Conservation (phyloP, 805 yeast genomes). For the Pichia kluyveri region DNA sequence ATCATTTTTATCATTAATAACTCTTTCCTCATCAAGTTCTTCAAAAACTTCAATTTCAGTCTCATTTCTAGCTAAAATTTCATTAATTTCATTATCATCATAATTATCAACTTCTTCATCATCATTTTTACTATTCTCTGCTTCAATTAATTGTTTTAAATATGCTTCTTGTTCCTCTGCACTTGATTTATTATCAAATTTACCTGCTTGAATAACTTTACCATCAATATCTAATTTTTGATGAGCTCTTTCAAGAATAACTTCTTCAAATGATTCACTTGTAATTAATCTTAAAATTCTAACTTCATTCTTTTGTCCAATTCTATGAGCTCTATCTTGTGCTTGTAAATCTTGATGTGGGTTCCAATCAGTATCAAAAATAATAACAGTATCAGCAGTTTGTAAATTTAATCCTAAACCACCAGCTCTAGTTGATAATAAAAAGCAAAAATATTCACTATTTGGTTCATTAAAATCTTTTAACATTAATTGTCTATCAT, state of each 20-base stretch:
- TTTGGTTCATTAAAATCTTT: slow-evolving; percentile 66
- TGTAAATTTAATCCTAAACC: slow-evolving; percentile 81
- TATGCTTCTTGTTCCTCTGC: slow-evolving; percentile 83
- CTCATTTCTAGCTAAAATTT: slow-evolving; percentile 60
- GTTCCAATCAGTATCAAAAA: slow-evolving; percentile 86
- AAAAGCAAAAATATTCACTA: slow-evolving; percentile 71
- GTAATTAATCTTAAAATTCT: slow-evolving; percentile 73
- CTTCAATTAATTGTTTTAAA: slow-evolving; percentile 61
- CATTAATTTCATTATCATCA: slow-evolving; percentile 60
- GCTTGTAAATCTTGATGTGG: slow-evolving; percentile 90
- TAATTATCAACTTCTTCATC: slow-evolving; percentile 43
- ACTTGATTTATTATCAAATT: slow-evolving; percentile 77
- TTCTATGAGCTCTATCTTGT: slow-evolving; percentile 85
- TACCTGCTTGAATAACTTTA: slow-evolving; percentile 87
- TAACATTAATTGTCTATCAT: slow-evolving; percentile 69
- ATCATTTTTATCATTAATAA: slow-evolving; percentile 23
- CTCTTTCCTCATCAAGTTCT: slow-evolving; percentile 53
- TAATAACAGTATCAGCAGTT: slow-evolving; percentile 81
- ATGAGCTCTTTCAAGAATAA: slow-evolving; percentile 72
- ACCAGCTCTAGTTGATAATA: slow-evolving; percentile 82
- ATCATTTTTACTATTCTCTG: slow-evolving; percentile 43
- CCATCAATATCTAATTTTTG: slow-evolving; percentile 82
- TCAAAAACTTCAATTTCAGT: slow-evolving; percentile 48
- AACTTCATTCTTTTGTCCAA: slow-evolving; percentile 84
- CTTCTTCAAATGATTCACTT: slow-evolving; percentile 77